Percentiles rank a stretch among this genome's conserved stretches.
Evolutionary conservation across 2,329 filamentous ascomycete species (phyloP).

Genomic region (Didymella arachidicola): DNA sequence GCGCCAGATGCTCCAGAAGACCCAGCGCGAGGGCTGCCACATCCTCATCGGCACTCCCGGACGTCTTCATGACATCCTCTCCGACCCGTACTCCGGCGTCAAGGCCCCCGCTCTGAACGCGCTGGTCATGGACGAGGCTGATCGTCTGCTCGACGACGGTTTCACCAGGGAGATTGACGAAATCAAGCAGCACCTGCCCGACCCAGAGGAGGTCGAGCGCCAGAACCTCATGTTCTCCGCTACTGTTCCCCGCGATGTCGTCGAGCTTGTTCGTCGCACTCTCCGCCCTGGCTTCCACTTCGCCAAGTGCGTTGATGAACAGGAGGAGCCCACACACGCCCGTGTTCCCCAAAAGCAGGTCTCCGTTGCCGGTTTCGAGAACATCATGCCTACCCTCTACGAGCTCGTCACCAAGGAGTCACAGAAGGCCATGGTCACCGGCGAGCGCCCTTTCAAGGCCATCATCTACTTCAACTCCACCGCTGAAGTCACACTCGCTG

Average conservation of each 20-base stretch:
- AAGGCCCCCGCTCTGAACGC: constrained; percentile 67
- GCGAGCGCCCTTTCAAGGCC: constrained; percentile 81
- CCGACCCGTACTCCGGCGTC: constrained; percentile 69
- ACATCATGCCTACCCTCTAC: constrained; percentile 76
- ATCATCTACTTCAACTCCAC: constrained; percentile 91
- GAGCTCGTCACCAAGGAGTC: constrained; percentile 74
- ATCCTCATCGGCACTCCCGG: constrained; percentile 91
- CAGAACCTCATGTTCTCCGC: constrained; percentile 97
- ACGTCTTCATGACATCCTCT: constrained; percentile 81
- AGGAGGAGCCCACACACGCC: constrained; percentile 86
- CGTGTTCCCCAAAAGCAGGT: constrained; percentile 82
- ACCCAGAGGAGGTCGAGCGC: constrained; percentile 68
- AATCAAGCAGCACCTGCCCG: constrained; percentile 65
- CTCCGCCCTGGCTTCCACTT: constrained; percentile 88
- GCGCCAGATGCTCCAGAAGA: constrained; percentile 68
- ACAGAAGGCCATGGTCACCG: constrained; percentile 53
- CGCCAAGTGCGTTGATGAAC: constrained; percentile 82
- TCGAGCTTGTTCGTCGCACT: constrained; percentile 77
- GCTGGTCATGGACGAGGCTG: constrained; percentile 71
- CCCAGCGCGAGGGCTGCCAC: constrained; percentile 81
- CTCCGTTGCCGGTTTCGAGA: constrained; percentile 72
- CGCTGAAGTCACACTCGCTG: constrained; percentile 71
- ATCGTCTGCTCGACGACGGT: constrained; percentile 70
- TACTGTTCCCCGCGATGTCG: constrained; percentile 85
- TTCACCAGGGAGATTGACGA: constrained; percentile 59